These are phyloP conservation scores for Cyberlindnera mycetangii DNA, from an alignment of 805 yeast species.

Conservation along the genomic window DNA sequence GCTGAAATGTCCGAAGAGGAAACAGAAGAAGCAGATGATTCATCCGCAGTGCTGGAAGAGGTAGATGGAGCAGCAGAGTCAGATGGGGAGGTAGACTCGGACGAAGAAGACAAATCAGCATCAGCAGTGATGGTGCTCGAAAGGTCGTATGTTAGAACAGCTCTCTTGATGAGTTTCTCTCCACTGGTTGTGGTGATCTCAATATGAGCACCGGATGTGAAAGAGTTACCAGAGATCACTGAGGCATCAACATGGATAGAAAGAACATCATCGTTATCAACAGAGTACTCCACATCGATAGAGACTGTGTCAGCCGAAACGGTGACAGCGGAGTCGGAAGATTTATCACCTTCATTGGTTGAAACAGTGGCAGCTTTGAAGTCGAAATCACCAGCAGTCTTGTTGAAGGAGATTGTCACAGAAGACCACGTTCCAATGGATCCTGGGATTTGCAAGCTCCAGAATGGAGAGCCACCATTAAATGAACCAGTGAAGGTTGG, in stretches of 20 bases:
- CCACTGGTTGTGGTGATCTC: slow-evolving; percentile 7
- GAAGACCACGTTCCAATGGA: slow-evolving; percentile 20
- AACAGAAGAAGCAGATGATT: slow-evolving; percentile 3
- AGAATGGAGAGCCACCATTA: slow-evolving; percentile 13
- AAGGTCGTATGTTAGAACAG: slow-evolving; percentile 7
- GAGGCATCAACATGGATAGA: slow-evolving; percentile 7
- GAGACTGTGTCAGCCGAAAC: slow-evolving; percentile 4
- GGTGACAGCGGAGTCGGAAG: neutral
- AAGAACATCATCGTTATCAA: neutral
- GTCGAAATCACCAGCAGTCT: slow-evolving; percentile 12
- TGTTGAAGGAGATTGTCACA: slow-evolving; percentile 11
- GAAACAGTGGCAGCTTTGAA: slow-evolving; percentile 7
- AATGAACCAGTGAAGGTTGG: slow-evolving; percentile 14
- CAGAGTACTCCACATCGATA: slow-evolving; percentile 1
- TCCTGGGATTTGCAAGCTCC: slow-evolving; percentile 18
- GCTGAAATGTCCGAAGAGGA: neutral
- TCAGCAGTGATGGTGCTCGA: slow-evolving; percentile 12
- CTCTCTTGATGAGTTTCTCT: slow-evolving; percentile 18
- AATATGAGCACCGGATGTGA: slow-evolving; percentile 10
- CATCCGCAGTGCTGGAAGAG: neutral
- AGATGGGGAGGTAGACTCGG: slow-evolving; percentile 7
- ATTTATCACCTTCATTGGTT: slow-evolving; percentile 3
- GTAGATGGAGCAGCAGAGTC: neutral
- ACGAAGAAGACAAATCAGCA: slow-evolving; percentile 13
- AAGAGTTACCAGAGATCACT: slow-evolving; percentile 13